A percentile compares a stretch with the other conserved stretches of the same genome.
These are phyloP conservation scores for Eucalyptus virginea DNA, from an alignment of 345 rosid genomes.

Conservation along the genomic window DNA sequence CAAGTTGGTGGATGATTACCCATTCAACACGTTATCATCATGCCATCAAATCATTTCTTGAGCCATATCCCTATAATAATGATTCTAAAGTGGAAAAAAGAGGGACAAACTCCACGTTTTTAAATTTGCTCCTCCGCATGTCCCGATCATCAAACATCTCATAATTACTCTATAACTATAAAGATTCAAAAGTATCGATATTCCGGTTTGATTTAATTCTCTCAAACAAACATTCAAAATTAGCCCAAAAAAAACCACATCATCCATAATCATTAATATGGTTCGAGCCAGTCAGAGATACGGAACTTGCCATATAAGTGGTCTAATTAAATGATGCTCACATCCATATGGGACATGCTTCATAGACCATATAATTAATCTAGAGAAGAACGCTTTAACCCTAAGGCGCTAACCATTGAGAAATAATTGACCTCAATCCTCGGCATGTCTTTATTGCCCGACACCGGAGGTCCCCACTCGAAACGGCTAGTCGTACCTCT, in stretches of 20 bases:
- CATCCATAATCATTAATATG: neutral
- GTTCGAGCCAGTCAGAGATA: neutral
- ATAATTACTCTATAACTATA: neutral
- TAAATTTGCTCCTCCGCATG: neutral
- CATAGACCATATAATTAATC: neutral
- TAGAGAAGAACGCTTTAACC: neutral
- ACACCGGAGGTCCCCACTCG: neutral
- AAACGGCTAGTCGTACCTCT: neutral
- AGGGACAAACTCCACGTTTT: neutral
- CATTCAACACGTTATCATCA: neutral
- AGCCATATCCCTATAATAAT: neutral
- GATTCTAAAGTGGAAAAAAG: neutral
- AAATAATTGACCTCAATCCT: neutral
- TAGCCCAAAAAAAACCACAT: neutral
- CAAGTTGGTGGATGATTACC: neutral
- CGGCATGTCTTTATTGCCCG: neutral
- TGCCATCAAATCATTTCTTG: neutral
- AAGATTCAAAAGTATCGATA: fast-evolving
- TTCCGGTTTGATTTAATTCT: neutral
- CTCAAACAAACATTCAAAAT: neutral
- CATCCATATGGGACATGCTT: neutral
- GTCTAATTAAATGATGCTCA: neutral
- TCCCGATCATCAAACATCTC: neutral
- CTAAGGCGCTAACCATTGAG: neutral
- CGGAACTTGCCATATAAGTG: neutral